phyloP scores from a whole-genome alignment of 1,284 basidiomycete genomes.

The Trichosporon sp. region DNA sequence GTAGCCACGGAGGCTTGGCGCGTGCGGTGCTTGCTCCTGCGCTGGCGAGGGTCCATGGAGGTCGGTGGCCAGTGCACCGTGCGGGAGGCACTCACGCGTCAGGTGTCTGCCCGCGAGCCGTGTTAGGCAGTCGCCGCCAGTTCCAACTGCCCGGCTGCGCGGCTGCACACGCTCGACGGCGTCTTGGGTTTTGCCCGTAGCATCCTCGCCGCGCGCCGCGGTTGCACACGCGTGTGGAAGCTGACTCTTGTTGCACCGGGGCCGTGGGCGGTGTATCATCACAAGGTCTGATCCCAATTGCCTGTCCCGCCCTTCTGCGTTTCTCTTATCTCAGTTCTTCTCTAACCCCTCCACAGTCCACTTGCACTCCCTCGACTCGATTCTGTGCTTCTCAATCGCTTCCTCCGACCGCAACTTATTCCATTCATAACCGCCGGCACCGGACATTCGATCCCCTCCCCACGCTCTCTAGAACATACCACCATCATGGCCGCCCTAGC shows the following conservation, averaged over 20 bases:
- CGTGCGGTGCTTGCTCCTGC: not conserved
- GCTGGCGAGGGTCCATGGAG: not conserved
- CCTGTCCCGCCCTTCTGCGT: not conserved
- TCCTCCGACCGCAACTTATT: not conserved
- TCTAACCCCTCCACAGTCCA: not conserved
- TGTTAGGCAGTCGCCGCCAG: not conserved
- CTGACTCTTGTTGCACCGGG: not conserved
- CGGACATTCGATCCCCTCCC: not conserved
- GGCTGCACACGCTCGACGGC: not conserved
- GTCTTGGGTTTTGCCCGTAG: not conserved
- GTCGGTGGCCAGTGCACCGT: not conserved
- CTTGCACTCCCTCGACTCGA: not conserved
- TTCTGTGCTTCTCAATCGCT: not conserved
- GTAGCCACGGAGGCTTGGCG: not conserved
- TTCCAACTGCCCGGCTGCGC: not conserved
- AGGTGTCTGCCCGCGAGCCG: too few species aligned
- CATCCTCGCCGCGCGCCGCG: not conserved
- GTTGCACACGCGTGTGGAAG: not conserved
- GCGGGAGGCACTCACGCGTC: not conserved
- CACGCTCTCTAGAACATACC: not conserved
- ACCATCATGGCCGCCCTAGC: conserved; percentile 20
- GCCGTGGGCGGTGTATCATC: not conserved
- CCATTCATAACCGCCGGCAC: not conserved
- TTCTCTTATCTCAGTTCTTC: not conserved
- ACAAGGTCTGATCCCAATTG: not conserved